Evolutionary conservation across 176 grass and related monocot species (phyloP), one percentile per base, ranked within the genome.

Genomic region (Oryza meridionalis): DNA sequence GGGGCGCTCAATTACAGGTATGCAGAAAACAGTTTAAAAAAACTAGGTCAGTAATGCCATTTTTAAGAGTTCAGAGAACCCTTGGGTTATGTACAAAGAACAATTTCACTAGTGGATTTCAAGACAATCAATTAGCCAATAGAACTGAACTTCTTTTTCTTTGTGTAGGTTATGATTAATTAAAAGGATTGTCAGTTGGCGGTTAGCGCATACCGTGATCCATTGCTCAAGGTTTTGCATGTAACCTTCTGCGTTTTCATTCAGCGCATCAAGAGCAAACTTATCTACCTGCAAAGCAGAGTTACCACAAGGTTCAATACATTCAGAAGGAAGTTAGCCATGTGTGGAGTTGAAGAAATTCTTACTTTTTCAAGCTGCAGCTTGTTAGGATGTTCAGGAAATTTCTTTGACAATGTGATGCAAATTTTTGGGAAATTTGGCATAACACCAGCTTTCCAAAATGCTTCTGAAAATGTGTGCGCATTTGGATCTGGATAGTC

Each of bases 201-300:
- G 21, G 55, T 74, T 51, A 51, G 38, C 19, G 78, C 85, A 73
- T 90, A 99, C 96, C 96, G 82, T 80, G 81, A 99, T 77, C 93
- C 93, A 99, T 79, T 87, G 96, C 68, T 99, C 93, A 61, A 99
- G 92, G 38, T 92, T 99, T 79, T 94, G 96, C 70, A 99, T 92
- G 89, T 94, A 99, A 45, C 83, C 93, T 89, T 99, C 93, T n/a
- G 93, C 87, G 81, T 96, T 95, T 84, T 96, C 96, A 31, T 93
- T 94, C 82, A 99, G 84, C 68, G 89, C 91, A 90, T 99, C 96
- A 80, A 99, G 83, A 77, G 91, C 91, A 75, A 87, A 85, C 88
- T 99, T 99, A 85, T 99, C 96, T 85, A 96, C 88, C 96, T 99
- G 86, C 9, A 89, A 86, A 64, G 44, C 31, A 83, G 35, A 82